These are phyloP conservation scores for Barnettozyma pratensis DNA, from an alignment of 805 yeast genomes.

Conservation along the genomic window DNA sequence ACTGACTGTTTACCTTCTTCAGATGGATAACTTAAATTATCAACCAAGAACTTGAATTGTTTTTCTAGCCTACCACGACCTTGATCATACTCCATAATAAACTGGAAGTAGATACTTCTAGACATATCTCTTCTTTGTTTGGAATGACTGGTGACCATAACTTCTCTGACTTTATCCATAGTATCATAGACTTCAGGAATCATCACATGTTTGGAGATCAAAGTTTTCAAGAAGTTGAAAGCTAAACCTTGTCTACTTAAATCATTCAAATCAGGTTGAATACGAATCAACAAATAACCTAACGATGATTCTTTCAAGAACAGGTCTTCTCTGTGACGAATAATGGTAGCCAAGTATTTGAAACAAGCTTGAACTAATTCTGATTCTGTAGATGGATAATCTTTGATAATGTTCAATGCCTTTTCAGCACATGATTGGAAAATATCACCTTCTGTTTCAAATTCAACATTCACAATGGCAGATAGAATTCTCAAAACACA, in stretches of 20 bases:
- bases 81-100: constrained; percentile 92
- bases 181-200: constrained; percentile 88
- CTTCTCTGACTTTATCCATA: constrained; percentile 72
- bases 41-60: constrained; percentile 74
- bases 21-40: constrained; percentile 78
- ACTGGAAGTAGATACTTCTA: constrained; percentile 75
- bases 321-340: constrained; percentile 64
- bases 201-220: constrained; percentile 67
- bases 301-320: constrained; percentile 65
- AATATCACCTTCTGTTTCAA: constrained; percentile 42
- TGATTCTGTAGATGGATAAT: constrained; percentile 70
- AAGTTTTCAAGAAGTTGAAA: constrained; percentile 73
- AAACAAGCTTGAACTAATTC: constrained; percentile 79
- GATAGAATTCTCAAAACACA: constrained; percentile 62
- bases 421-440: constrained; percentile 59
- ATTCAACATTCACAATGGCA: constrained; percentile 54
- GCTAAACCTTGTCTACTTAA: constrained; percentile 87
- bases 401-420: constrained; percentile 59
- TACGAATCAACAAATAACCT: constrained; percentile 62
- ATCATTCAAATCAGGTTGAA: constrained; percentile 85
- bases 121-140: constrained; percentile 79
- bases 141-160: constrained; percentile 87
- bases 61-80: constrained; percentile 79
- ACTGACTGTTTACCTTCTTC: constrained; percentile 86
- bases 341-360: constrained; percentile 64